Evolutionary conservation across 2,329 filamentous ascomycete species (phyloP).

Genomic region (Ceratocystis lukuohia): DNA sequence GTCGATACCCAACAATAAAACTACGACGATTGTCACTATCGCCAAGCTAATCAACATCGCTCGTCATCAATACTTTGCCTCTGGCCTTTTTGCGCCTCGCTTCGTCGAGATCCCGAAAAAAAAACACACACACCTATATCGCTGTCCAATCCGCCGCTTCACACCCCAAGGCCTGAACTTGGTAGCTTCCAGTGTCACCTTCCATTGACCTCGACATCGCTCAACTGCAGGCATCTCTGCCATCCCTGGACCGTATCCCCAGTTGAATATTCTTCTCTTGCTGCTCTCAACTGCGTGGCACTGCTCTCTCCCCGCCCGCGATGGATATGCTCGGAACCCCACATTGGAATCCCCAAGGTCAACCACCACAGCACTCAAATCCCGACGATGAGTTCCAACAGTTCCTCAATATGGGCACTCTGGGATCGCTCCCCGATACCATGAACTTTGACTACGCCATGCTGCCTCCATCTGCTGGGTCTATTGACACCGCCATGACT

Average conservation of each 20-base stretch:
- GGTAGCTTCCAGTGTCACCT: too few relatives aligned
- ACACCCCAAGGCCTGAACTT: background rate
- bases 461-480: constrained; percentile 27
- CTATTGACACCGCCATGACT: constrained; percentile 39
- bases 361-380: constrained; percentile 35
- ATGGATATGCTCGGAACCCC: constrained; percentile 18
- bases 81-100: background rate
- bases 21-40: background rate
- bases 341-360: constrained; percentile 44
- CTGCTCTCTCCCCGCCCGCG: background rate
- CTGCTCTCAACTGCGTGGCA: background rate
- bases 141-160: background rate
- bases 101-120: background rate
- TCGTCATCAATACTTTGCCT: too few relatives aligned
- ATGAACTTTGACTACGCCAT: constrained; percentile 45
- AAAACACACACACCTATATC: background rate
- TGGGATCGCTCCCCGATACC: constrained; percentile 39
- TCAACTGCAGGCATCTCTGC: too few relatives aligned
- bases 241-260: background rate
- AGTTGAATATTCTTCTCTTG: background rate
- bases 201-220: too few relatives aligned
- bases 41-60: too few relatives aligned
- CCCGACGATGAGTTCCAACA: constrained; percentile 51
- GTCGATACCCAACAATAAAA: background rate
- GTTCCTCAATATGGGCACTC: constrained; percentile 47